These are phyloP conservation scores for Tylopilus sp. DNA, from an alignment of 1,284 basidiomycete genomes.

Conservation along the genomic window DNA sequence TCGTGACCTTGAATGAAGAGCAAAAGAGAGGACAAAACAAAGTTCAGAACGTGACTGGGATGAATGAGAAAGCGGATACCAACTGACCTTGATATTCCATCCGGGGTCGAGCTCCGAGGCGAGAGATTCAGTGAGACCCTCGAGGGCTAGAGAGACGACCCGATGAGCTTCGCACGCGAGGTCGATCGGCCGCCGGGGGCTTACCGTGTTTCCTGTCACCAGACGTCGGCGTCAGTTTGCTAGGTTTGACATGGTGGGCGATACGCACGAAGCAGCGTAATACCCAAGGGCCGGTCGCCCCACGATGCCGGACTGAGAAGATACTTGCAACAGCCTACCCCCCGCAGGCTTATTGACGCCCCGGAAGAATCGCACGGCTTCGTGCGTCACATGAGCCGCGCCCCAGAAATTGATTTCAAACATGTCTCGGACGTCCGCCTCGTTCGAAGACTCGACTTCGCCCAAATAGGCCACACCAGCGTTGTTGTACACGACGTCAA, in stretches of 20 bases:
- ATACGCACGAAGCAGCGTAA: conserved; percentile 29
- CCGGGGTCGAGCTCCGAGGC: conserved; percentile 25
- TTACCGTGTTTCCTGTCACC: conserved; percentile 24
- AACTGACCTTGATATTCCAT: conserved; percentile 33
- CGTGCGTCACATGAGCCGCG: conserved; percentile 26
- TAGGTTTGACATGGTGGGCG: background rate
- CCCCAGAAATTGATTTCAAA: conserved; percentile 40
- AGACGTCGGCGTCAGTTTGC: background rate
- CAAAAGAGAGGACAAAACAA: no score
- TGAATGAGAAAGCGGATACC: background rate
- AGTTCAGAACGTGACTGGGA: no score
- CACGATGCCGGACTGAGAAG: conserved; percentile 23
- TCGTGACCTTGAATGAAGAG: conserved; percentile 21
- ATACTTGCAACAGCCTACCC: conserved; percentile 34
- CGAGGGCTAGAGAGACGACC: conserved; percentile 19
- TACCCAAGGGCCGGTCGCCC: conserved; percentile 8
- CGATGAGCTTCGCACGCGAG: background rate
- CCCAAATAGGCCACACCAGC: conserved; percentile 13
- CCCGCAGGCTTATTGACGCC: conserved; percentile 36
- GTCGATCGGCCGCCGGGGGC: background rate
- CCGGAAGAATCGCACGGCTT: conserved; percentile 36
- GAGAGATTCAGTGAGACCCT: conserved; percentile 29
- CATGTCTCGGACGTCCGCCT: conserved; percentile 26
- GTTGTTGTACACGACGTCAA: conserved; percentile 44
- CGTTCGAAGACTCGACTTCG: conserved; percentile 24